Percentiles rank a stretch among this genome's conserved stretches.
phyloP scores from a whole-genome alignment of 176 grass and related monocot genomes.

The Typha latifolia region DNA sequence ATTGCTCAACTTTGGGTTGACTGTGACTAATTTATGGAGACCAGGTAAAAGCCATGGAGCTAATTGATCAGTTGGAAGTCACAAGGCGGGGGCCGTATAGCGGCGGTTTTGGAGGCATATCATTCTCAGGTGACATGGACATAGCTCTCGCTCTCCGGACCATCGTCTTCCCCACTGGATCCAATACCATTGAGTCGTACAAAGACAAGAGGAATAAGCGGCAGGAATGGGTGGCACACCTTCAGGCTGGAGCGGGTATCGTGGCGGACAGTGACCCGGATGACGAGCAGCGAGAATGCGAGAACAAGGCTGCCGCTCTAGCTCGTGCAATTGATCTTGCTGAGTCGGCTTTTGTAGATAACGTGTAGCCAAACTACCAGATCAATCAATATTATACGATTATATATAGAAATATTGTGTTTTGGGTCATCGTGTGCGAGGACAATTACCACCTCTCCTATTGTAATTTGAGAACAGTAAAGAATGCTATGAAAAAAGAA shows the following conservation, averaged over 20 bases:
- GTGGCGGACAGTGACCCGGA: conserved; percentile 68
- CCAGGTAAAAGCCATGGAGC: conserved; percentile 90
- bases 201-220: conserved; percentile 8
- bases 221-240: conserved; percentile 73
- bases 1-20: background rate
- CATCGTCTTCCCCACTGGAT: conserved; percentile 47
- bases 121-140: conserved; percentile 70
- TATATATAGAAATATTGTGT: too few relatives aligned
- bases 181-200: conserved; percentile 57
- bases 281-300: conserved; percentile 68
- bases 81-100: conserved; percentile 65
- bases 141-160: conserved; percentile 71
- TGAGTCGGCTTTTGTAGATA: conserved; percentile 49
- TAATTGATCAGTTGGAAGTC: conserved; percentile 69
- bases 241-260: conserved; percentile 62
- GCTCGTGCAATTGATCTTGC: conserved; percentile 73
- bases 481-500: too few relatives aligned
- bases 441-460: too few relatives aligned
- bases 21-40: background rate
- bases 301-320: conserved; percentile 62
- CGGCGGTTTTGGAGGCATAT: conserved; percentile 71
- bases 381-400: too few relatives aligned
- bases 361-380: background rate
- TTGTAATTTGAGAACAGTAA: too few relatives aligned
- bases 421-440: too few relatives aligned